Conservation (phyloP, 2,329 filamentous ascomycete genomes). For the Botryotinia globosa region DNA sequence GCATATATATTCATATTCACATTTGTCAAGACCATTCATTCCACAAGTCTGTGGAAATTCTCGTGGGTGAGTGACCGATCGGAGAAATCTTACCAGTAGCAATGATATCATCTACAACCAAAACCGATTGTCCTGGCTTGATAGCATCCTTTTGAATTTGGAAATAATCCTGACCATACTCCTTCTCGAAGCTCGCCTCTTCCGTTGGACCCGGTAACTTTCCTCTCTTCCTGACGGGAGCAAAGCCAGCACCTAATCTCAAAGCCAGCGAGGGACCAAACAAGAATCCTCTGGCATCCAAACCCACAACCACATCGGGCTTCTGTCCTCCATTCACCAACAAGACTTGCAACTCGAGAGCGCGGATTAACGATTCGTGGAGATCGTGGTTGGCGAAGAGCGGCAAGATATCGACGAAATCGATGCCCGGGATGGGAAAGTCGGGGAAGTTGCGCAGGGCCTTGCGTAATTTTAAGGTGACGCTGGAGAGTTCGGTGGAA, state of each 20-base stretch:
- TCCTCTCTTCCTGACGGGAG: conserved; percentile 90
- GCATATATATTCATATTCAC: background rate
- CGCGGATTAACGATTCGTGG: conserved; percentile 75
- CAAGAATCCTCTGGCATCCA: conserved; percentile 92
- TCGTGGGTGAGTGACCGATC: background rate
- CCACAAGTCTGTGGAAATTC: background rate
- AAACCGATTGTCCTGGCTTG: conserved; percentile 79
- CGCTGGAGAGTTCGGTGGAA: conserved; percentile 41
- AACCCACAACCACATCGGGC: conserved; percentile 87
- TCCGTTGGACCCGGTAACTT: conserved; percentile 90
- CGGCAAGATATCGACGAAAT: conserved; percentile 97
- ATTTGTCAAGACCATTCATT: background rate
- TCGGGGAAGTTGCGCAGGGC: conserved; percentile 84
- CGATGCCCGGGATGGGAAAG: conserved; percentile 87
- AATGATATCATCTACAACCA: conserved; percentile 97
- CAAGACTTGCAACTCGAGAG: conserved; percentile 78
- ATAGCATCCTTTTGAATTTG: conserved; percentile 91
- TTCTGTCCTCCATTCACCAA: conserved; percentile 58
- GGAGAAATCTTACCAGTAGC: conserved; percentile 73
- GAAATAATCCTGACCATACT: conserved; percentile 93
- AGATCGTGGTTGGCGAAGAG: conserved; percentile 77
- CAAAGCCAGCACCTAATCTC: conserved; percentile 68
- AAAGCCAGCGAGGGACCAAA: conserved; percentile 89
- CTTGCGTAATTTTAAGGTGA: conserved; percentile 66
- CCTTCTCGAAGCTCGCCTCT: conserved; percentile 86